Evolutionary conservation across 1,284 basidiomycete species (phyloP), one percentile per base, ranked within the genome.

Genomic region (Microbotryum intermedium): DNA sequence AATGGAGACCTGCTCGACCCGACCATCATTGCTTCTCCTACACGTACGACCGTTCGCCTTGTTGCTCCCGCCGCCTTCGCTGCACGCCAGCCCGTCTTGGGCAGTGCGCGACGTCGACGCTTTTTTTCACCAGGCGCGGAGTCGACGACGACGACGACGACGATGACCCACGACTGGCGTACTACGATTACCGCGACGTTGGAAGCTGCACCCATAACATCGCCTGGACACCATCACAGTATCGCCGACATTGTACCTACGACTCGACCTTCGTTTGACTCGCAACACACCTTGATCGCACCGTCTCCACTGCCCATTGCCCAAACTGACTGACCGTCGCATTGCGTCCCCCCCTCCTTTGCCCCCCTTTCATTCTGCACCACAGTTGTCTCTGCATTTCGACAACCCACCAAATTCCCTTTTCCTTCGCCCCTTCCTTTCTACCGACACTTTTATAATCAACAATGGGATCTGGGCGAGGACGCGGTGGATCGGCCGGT

Each of bases 401-500:
- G 6, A 30, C 44, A 1, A 23, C 28, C 30, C 18, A n/a, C 53
- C 26, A n/a, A n/a, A n/a, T 50, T 43, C 44, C 39, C 39, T 48
- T 30, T 48, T 56, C 50, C 45, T 47, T 30, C 49, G 43, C 50
- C 56, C 34, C 42, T 50, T 55, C 30, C 53, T 53, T 47, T 42
- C 45, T 49, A 57, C 43, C 25, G 34, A 39, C 34, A 30, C 34
- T 39, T 39, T 16, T 16, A 52, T 62, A 63, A 62, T 58, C 61
- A 66, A 64, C 48, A 61, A 68, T 68, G 66, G 64, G 48, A 49
- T 58, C 65, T 57, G 62, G 60, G 53, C 62, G 66, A 60, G 73
- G 74, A 63, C 68, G 68, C 55, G 68, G 66, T 51, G 68, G 68
- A 55, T 67, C 66, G 45, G 74, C 90, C 75, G 93, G 93, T 77